These are phyloP conservation scores for Xerocomus minutiporus DNA, from an alignment of 1,284 basidiomycete species.

Conservation along the genomic window DNA sequence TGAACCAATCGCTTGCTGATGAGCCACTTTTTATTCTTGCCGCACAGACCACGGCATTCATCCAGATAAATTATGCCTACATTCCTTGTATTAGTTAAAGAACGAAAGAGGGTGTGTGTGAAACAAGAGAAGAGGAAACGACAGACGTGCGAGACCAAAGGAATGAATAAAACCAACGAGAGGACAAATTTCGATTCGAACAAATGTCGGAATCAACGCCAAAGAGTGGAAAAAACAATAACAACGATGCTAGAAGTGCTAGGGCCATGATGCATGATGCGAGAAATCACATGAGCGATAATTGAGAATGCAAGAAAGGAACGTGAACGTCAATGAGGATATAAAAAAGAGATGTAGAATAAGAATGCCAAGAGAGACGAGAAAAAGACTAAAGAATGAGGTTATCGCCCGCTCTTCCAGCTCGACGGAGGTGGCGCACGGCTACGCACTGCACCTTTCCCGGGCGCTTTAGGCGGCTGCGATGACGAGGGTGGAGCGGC, in stretches of 20 bases:
- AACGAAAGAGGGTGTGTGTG: neutral
- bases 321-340: neutral
- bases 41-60: too few species aligned
- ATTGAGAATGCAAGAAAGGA: neutral
- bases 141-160: neutral
- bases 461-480: slow-evolving; percentile 7
- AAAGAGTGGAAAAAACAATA: neutral
- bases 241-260: neutral
- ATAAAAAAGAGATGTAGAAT: slow-evolving; percentile 1
- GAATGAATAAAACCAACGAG: neutral
- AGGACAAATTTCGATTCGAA: neutral
- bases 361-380: slow-evolving; percentile 7
- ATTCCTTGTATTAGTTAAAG: neutral
- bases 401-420: slow-evolving; percentile 30
- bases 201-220: neutral
- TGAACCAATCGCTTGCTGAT: too few species aligned
- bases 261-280: neutral
- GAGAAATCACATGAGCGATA: neutral
- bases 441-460: slow-evolving; percentile 11
- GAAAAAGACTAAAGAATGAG: neutral
- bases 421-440: slow-evolving; percentile 28
- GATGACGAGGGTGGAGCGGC: slow-evolving; percentile 11
- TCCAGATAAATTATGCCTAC: neutral
- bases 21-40: too few species aligned
- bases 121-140: neutral